Evolutionary conservation across 768 basidiomycete species (phyloP).

Genomic region (Russula brevipes): DNA sequence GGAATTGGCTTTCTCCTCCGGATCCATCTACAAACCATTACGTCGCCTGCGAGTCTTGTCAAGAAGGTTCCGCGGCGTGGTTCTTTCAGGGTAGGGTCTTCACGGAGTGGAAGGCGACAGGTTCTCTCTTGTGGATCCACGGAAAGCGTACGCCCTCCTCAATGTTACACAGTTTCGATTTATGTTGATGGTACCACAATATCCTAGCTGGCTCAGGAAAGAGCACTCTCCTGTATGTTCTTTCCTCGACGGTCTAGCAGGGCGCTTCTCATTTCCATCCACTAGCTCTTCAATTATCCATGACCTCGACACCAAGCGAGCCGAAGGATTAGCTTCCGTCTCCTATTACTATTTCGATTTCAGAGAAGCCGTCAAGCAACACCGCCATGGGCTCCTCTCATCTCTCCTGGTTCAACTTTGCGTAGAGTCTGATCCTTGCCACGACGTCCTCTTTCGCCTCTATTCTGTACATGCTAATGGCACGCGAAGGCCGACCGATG

Average conservation of each 20-base stretch:
- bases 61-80: not conserved
- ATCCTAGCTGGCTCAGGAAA: constrained; percentile 13
- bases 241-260: not conserved
- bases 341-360: constrained; percentile 18
- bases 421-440: not conserved
- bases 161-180: not conserved
- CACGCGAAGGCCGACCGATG: not conserved
- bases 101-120: constrained; percentile 1
- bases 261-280: not conserved
- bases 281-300: constrained; percentile 8
- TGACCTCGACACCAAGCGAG: not conserved
- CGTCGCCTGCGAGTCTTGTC: not conserved
- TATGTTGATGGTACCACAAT: not conserved
- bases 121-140: constrained; percentile 12
- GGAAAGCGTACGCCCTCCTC: constrained; percentile 6
- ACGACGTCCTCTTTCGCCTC: not conserved
- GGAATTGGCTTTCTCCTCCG: constrained; percentile 4
- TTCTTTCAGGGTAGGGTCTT: not conserved
- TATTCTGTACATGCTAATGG: not conserved
- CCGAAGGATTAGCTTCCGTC: constrained; percentile 1
- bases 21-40: constrained; percentile 1
- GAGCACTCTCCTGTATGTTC: constrained; percentile 3
- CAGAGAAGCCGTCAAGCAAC: constrained; percentile 5
- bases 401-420: constrained; percentile 11
- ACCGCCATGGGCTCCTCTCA: not conserved